Evolutionary conservation across 2,329 filamentous ascomycete genomes (phyloP), one percentile per base, ranked within the genome.

Genomic region (Aspergillus luchuensis): DNA sequence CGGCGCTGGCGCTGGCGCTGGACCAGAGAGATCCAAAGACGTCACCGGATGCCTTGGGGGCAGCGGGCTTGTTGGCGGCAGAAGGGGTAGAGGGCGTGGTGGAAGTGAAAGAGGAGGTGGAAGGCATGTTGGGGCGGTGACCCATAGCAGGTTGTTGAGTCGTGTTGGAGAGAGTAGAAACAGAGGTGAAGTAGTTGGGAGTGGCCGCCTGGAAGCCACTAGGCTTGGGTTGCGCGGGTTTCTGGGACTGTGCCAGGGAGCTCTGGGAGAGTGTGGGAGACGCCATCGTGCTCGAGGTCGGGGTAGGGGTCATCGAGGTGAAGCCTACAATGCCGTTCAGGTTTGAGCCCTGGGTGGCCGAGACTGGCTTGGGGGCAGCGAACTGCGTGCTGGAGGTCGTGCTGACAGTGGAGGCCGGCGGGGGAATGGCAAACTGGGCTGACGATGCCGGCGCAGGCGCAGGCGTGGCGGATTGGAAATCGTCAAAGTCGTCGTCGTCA

Each of bases 131-230:
- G 72, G 73, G 66, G 64, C 63, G 67, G 67, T 57, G 63, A 63
- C 55, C 61, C 19, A 75, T 73, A 13, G 71, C 65, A 13, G 78
- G 71, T 58, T 59, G 60, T 56, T 78, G 72, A 36, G 76, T 57
- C 25, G 71, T 60, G 39, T 19, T 56, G 39, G 38, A 21, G 38
- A 73, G 71, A 13, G 75, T 72, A 13, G 77, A 77, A 21, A 98
- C 89, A 0, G 92, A 95, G 56, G 92, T 92, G 77, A 94, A 99
- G 81, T 99, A 99, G 79, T 99, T 99, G 56, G 95, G 95, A 21
- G 90, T 88, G 1, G 88, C 78, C 2, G 90, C 85, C 77, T 96
- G 91, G 79, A 88, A 96, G 51, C 85, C 85, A 0, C 84, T 76
- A 8, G 87, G 84, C 73, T 87, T 86, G 4, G 83, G 75, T 50